Conservation (phyloP, 2,329 filamentous ascomycete species). For the Talaromyces atroroseus region DNA sequence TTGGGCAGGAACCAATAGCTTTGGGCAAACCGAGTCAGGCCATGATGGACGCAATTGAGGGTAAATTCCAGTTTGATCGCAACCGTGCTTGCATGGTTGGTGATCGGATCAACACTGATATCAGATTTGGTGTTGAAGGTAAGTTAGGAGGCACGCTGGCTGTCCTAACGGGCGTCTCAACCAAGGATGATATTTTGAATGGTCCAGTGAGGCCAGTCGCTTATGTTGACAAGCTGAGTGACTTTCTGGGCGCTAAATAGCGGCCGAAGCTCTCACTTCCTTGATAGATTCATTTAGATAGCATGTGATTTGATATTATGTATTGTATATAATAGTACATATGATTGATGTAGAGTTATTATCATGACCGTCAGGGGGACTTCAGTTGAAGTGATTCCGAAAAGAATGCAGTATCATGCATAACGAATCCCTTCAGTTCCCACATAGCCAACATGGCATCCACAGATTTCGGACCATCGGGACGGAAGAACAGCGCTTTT, state of each 20-base stretch:
- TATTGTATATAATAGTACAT: neutral
- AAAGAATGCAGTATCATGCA: slow-evolving; percentile 12
- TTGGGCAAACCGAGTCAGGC: slow-evolving; percentile 94
- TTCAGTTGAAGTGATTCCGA: neutral
- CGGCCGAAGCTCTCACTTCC: neutral
- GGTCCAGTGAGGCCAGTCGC: slow-evolving; percentile 68
- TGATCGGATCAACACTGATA: slow-evolving; percentile 90
- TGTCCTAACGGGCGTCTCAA: slow-evolving; percentile 80
- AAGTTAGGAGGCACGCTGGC: slow-evolving; percentile 84
- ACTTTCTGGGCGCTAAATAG: slow-evolving; percentile 50
- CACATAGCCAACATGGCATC: slow-evolving; percentile 34
- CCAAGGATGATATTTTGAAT: slow-evolving; percentile 77
- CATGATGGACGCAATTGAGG: slow-evolving; percentile 99
- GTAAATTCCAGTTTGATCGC: slow-evolving; percentile 85
- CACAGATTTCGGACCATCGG: slow-evolving; percentile 22
- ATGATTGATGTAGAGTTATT: neutral
- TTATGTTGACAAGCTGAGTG: slow-evolving; percentile 79
- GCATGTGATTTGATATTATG: slow-evolving; percentile 3
- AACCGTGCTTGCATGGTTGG: slow-evolving; percentile 90
- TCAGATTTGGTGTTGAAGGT: slow-evolving; percentile 88
- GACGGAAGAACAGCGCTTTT: slow-evolving; percentile 33
- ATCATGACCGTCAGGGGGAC: neutral
- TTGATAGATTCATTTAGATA: slow-evolving; percentile 6
- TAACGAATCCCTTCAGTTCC: slow-evolving; percentile 33
- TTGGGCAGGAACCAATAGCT: slow-evolving; percentile 63